Evolutionary conservation across 768 basidiomycete genomes (phyloP).

Genomic region (Trametes villosa): DNA sequence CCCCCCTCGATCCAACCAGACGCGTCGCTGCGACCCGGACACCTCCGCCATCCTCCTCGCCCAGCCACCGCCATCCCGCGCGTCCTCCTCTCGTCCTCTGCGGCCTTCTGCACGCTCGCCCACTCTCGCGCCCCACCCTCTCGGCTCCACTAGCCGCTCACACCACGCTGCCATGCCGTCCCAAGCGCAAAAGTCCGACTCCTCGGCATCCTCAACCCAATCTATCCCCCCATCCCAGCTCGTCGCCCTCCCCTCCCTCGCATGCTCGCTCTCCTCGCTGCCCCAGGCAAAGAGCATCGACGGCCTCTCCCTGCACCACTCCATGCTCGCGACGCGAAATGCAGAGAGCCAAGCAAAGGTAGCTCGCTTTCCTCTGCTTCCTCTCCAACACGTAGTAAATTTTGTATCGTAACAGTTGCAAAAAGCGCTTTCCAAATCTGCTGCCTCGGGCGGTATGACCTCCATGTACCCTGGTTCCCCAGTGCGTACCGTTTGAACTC

Average conservation of each 20-base stretch:
- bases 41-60: not conserved
- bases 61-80: not conserved
- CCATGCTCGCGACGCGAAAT: slow-evolving; percentile 66
- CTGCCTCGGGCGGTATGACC: slow-evolving; percentile 30
- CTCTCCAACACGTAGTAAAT: slow-evolving; percentile 5
- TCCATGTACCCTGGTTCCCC: slow-evolving; percentile 20
- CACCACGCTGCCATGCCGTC: slow-evolving; percentile 21
- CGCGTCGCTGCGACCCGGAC: slow-evolving; percentile 5
- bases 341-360: slow-evolving; percentile 82
- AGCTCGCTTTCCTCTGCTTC: slow-evolving; percentile 15
- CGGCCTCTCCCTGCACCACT: slow-evolving; percentile 65
- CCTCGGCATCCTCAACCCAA: slow-evolving; percentile 38
- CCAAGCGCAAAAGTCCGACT: slow-evolving; percentile 30
- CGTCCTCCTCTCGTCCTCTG: not conserved
- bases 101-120: slow-evolving; percentile 24
- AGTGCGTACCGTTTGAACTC: slow-evolving; percentile 23
- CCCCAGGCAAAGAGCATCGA: slow-evolving; percentile 75
- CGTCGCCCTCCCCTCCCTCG: slow-evolving; percentile 74
- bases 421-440: slow-evolving; percentile 63
- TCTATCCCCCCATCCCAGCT: slow-evolving; percentile 56
- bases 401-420: slow-evolving; percentile 50
- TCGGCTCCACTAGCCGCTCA: slow-evolving; percentile 9
- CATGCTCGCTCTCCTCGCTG: slow-evolving; percentile 66
- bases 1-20: slow-evolving; percentile 12
- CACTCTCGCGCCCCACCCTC: slow-evolving; percentile 10